Conservation (phyloP, 2,329 filamentous ascomycete species). For the Cladosporium sphaerospermum region DNA sequence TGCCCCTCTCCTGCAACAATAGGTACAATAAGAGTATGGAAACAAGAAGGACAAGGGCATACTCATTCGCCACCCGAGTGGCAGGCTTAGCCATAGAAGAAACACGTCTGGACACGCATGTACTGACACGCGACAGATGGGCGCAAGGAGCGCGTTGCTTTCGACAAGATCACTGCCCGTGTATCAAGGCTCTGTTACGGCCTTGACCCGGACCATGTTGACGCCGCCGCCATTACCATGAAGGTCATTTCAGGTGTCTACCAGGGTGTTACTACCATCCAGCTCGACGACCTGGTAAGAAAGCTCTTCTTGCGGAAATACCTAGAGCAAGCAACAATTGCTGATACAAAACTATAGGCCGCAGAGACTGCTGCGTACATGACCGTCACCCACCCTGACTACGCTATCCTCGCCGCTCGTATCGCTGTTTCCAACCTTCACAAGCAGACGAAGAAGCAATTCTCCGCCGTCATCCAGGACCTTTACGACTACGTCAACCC, state of each 20-base stretch:
- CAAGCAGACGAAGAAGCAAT: conserved; percentile 99
- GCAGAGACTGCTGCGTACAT: conserved; percentile 99
- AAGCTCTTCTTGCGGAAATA: not conserved
- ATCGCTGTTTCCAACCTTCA: conserved; percentile 99
- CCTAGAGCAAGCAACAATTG: too few species aligned
- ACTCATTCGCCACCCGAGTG: not conserved
- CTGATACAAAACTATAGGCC: conserved; percentile 53
- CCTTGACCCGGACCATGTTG: conserved; percentile 89
- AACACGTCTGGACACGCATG: conserved; percentile 1
- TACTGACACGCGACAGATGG: conserved; percentile 59
- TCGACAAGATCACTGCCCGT: conserved; percentile 99
- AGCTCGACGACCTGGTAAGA: conserved; percentile 92
- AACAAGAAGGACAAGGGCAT: not conserved
- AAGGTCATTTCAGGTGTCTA: conserved; percentile 99
- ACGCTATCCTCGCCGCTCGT: conserved; percentile 94
- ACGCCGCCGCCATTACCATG: conserved; percentile 95
- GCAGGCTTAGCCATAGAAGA: not conserved
- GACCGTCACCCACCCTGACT: conserved; percentile 98
- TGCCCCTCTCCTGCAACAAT: conserved; percentile 7
- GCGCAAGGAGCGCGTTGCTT: conserved; percentile 99
- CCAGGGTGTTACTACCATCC: conserved; percentile 91
- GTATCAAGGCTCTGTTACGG: conserved; percentile 97
- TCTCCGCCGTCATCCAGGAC: conserved; percentile 89
- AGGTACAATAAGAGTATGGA: not conserved
- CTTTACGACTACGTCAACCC: conserved; percentile 96